A percentile compares a stretch with the other conserved stretches of the same genome.
Evolutionary conservation across 2,329 filamentous ascomycete species (phyloP).

Genomic region (Ceratocystis lukuohia): DNA sequence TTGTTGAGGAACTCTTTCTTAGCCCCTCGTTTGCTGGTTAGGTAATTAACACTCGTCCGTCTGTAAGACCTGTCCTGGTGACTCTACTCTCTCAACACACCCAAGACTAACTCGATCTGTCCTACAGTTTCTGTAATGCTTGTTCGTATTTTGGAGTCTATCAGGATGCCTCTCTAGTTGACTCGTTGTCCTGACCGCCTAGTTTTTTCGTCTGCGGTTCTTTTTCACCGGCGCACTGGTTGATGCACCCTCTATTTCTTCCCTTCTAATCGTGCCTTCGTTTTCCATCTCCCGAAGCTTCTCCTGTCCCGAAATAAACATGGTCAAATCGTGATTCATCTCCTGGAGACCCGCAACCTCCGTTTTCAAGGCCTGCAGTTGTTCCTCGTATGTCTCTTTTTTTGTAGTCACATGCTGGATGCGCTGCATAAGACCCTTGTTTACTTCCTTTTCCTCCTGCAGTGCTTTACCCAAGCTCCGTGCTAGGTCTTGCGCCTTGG

Average conservation of each 20-base stretch:
- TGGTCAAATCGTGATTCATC: conserved; percentile 72
- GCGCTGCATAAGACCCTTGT: conserved; percentile 65
- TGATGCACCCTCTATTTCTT: conserved; percentile 63
- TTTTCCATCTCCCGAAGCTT: conserved; percentile 60
- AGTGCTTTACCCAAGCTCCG: conserved; percentile 61
- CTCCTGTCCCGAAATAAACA: conserved; percentile 76
- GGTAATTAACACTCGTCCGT: not conserved
- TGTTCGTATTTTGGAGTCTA: not conserved
- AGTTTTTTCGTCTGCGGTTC: conserved; percentile 37
- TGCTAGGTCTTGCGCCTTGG: conserved; percentile 62
- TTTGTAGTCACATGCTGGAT: conserved; percentile 61
- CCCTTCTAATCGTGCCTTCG: conserved; percentile 44
- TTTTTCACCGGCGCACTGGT: conserved; percentile 51
- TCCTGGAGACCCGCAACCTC: conserved; percentile 66
- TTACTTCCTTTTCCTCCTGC: conserved; percentile 77
- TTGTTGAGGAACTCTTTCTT: not conserved
- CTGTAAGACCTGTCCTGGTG: not conserved
- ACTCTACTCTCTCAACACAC: not conserved
- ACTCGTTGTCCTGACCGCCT: not conserved
- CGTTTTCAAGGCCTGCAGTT: conserved; percentile 41
- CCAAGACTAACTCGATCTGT: no score
- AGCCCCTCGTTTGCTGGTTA: not conserved
- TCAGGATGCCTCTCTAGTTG: not conserved
- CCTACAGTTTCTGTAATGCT: not conserved
- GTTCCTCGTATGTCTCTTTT: conserved; percentile 41